Evolutionary conservation across 139 green algal genomes (phyloP).

Genomic region (Edaphochlamys debaryana): DNA sequence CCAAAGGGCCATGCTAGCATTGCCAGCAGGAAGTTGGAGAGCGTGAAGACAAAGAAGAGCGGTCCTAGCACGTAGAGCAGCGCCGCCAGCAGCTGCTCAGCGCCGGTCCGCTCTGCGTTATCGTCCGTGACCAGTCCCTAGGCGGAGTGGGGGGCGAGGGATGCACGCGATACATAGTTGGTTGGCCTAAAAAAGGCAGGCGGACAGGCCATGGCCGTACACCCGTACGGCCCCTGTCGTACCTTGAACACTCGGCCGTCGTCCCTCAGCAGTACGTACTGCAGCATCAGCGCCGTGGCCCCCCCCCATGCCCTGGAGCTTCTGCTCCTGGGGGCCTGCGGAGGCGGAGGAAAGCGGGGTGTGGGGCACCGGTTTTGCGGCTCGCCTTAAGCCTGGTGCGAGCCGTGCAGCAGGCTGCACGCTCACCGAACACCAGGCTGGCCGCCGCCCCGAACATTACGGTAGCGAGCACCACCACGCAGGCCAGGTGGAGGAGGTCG

Average conservation of each 20-base stretch:
- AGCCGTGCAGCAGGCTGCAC: too few relatives aligned
- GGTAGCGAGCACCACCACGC: constrained; percentile 8
- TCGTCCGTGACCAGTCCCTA: too few relatives aligned
- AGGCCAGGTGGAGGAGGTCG: constrained; percentile 36
- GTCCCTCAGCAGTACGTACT: constrained; percentile 18
- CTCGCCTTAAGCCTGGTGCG: too few relatives aligned
- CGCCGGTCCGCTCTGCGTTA: neutral
- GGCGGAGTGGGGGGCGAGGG: too few relatives aligned
- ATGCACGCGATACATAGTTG: too few relatives aligned
- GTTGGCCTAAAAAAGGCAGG: too few relatives aligned
- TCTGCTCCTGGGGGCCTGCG: too few relatives aligned
- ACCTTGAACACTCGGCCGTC: neutral
- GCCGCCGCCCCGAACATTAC: constrained; percentile 3
- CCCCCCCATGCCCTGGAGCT: too few relatives aligned
- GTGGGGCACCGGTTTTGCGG: too few relatives aligned
- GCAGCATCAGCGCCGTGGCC: neutral
- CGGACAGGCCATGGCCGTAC: too few relatives aligned
- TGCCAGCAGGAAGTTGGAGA: constrained; percentile 20
- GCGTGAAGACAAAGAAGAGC: constrained; percentile 10
- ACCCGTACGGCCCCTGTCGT: too few relatives aligned
- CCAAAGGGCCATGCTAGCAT: neutral
- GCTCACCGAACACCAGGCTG: neutral
- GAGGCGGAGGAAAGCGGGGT: too few relatives aligned
- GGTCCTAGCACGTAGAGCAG: constrained; percentile 8
- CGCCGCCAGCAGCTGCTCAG: neutral